phyloP scores from a whole-genome alignment of 345 rosid genomes.

The Moricandia moricandioides region DNA sequence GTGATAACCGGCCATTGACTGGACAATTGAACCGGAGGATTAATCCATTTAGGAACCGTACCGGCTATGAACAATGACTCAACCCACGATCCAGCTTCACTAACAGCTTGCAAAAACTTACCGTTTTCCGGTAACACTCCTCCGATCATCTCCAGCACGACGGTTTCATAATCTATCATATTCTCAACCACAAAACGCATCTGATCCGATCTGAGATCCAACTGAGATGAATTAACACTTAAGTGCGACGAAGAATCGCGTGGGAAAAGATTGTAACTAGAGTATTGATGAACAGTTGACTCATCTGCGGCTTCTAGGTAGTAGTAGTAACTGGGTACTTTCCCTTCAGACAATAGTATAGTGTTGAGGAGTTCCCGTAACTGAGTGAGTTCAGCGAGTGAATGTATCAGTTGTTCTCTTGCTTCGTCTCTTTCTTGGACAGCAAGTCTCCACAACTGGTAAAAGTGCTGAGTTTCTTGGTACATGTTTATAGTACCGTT shows the following conservation, averaged over 20 bases:
- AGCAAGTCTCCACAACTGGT: constrained; percentile 12
- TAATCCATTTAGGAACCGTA: constrained; percentile 46
- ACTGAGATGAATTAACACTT: neutral
- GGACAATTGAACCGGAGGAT: constrained; percentile 42
- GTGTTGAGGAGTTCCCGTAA: constrained; percentile 14
- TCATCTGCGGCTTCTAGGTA: neutral
- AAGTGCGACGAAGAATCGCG: neutral
- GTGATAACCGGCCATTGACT: constrained; percentile 34
- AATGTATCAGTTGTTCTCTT: constrained; percentile 11
- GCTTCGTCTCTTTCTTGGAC: constrained; percentile 35
- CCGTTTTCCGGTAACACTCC: constrained; percentile 48
- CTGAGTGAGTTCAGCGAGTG: neutral
- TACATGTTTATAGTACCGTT: neutral
- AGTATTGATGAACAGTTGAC: neutral
- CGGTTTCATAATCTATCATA: constrained; percentile 18
- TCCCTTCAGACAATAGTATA: neutral
- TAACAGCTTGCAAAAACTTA: constrained; percentile 42
- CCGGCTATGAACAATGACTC: constrained; percentile 37
- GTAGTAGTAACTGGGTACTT: neutral
- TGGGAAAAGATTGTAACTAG: neutral
- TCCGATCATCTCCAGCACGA: constrained; percentile 27
- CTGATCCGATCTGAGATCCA: constrained; percentile 4
- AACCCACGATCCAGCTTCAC: constrained; percentile 41
- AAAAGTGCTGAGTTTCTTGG: constrained; percentile 2
- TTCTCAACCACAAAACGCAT: constrained; percentile 5